Evolutionary conservation across 2,329 filamentous ascomycete species (phyloP), one percentile per base, ranked within the genome.

Genomic region (Grosmannia penicillata): DNA sequence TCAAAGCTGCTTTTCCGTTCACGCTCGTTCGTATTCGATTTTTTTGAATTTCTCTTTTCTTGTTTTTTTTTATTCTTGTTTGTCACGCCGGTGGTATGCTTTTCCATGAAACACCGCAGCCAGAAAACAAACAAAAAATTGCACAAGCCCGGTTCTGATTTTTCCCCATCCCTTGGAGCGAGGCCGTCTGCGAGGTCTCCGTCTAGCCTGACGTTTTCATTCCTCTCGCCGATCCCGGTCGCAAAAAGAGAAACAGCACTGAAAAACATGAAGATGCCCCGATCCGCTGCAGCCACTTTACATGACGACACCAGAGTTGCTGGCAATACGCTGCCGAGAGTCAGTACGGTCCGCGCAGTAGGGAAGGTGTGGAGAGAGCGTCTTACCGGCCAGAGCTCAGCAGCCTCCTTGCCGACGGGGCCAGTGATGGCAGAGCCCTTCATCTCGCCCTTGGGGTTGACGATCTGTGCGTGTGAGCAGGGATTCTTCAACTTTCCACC

Each of bases 371-470:
- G 23, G 22, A 21, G 6, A 8, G 25, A 33, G 17, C 5, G n/a
- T 21, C 4, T 15, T 75, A 89, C 84, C 63, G 91, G 91, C 91
- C 91, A 98, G 59, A 98, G 77, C 74, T 98, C 91, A 65, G 91
- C 91, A 63, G 91, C 91, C 74, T 98, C 91, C 82, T 98, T 98
- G 67, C 89, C 91, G 61, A 98, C 89, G 56, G 91, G 91, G 56
- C 91, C 91, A 56, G 91, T 98, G 65, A 98, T 98, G 65, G 91
- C 91, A 51, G 86, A 95, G 62, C 91, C 91, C 82, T 98, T 98
- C 91, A 98, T 98, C 75, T 98, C 91, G 72, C 91, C 91, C 83
- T 98, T 98, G 68, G 89, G 86, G 77, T 98, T 98, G 75, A 98
- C 91, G 60, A 98, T 98, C 83, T 91, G 59, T 39, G 15, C 14